Base-by-base conservation (phyloP, 495 filamentous ascomycete species). In the Aspergillus avenaceus region DNA sequence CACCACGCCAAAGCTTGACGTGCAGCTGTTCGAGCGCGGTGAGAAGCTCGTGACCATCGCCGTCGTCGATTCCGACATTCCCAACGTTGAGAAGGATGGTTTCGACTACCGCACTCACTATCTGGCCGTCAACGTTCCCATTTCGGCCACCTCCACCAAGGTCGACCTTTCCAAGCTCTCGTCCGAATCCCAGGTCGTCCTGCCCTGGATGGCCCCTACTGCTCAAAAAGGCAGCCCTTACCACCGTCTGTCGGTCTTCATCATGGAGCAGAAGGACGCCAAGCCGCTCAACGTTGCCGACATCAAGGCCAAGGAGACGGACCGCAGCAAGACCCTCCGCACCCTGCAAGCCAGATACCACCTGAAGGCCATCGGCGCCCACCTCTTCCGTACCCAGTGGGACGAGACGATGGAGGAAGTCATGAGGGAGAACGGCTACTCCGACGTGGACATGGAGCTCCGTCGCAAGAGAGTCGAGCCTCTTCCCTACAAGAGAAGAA, bases 161-260 rank as follows among this genome's bases (percentile, higher is more conserved):
- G 61, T 87, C 28, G 71, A 79, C 29, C 67, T 86, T 32, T 61
- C 65, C 18, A 58, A 71, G 38, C 66, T 85, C 13, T 69, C 72
- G 22, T 69, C 71, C 44, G 82, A 81, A 5, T 72, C 73, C 2
- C 79, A 90, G 54, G 72, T 87, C 11, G 75, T 91, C 37, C 76
- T 91, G 2, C 84, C 87, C 3, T 99, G 91, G 87, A 67, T 91
- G 2, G 84, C 93, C 1, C 86, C 93, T 2, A 86, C 83, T 52
- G 86, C 90, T 2, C 88, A 97, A 62, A 95, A 90, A 73, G 93
- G 93, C 41, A 78, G 83, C 13, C 90, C 90, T 2, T 97, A 97
- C 66, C 95, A 97, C 71, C 86, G 93, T 43, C 76, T 95, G 28
- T 79, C 81, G 24, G 62, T 97, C 42, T 88, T 96, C 66, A 74